Percentiles rank a stretch among this genome's conserved stretches.
phyloP scores from a whole-genome alignment of 1,284 basidiomycete genomes.

The Vanrija pseudolonga region DNA sequence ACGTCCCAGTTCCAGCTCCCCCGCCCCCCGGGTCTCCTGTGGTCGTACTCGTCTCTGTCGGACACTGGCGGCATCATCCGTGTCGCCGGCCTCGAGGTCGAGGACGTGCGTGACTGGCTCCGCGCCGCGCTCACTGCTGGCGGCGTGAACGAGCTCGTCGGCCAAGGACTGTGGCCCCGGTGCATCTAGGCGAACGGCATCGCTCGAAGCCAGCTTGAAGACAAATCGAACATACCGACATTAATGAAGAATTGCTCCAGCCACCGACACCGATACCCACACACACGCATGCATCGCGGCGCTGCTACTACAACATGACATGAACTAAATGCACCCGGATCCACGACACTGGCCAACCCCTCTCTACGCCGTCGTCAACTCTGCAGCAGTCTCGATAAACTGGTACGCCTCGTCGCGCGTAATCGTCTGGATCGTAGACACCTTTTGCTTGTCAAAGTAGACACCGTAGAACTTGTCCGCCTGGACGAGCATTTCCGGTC shows the following conservation, averaged over 20 bases:
- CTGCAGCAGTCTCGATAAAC: conserved; percentile 29
- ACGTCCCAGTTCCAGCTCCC: conserved; percentile 39
- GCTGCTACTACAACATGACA: too few relatives aligned
- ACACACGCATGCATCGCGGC: too few relatives aligned
- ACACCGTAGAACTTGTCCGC: conserved; percentile 99
- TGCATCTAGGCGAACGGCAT: conserved; percentile 7
- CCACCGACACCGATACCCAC: background rate
- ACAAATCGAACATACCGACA: background rate
- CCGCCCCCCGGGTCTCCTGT: conserved; percentile 31
- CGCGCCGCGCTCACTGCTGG: conserved; percentile 29
- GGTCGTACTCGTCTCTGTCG: conserved; percentile 40
- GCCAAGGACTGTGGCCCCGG: conserved; percentile 46
- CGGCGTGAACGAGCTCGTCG: conserved; percentile 39
- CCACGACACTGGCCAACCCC: too few relatives aligned
- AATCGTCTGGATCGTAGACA: conserved; percentile 57
- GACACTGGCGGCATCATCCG: conserved; percentile 38
- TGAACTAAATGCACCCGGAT: too few relatives aligned
- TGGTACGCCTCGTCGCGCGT: conserved; percentile 43
- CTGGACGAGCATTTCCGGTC: conserved; percentile 78
- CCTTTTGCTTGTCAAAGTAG: conserved; percentile 92
- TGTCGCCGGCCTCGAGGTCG: conserved; percentile 43
- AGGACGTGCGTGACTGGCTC: conserved; percentile 43
- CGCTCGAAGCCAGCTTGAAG: background rate
- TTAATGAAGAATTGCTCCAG: background rate
- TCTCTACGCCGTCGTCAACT: conserved; percentile 1